Evolutionary conservation across 306 rosid genomes (phyloP).

Genomic region (Crataegus laevigata): DNA sequence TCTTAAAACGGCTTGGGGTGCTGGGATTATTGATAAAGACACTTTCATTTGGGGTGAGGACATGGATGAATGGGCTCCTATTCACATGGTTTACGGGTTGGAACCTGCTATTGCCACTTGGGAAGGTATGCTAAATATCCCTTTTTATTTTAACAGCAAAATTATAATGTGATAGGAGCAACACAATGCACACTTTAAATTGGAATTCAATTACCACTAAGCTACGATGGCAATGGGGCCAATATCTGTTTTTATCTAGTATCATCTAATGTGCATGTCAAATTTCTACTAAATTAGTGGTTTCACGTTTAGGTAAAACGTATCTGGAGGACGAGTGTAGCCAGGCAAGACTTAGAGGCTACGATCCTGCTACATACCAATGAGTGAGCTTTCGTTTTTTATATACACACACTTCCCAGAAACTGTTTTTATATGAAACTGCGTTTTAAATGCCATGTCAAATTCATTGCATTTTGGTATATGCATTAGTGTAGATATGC

Average conservation of each 20-base stretch:
- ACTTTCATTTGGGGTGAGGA: conserved; percentile 99
- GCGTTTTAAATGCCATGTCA: no score
- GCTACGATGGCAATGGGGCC: neutral
- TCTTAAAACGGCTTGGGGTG: conserved; percentile 94
- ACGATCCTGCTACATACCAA: no score
- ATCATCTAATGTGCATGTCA: neutral
- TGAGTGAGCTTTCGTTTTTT: no score
- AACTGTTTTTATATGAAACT: no score
- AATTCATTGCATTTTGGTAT: no score
- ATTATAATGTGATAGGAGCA: neutral
- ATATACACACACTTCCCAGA: no score
- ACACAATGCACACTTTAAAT: no score
- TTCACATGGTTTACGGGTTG: conserved; percentile 93
- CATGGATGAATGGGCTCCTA: conserved; percentile 95
- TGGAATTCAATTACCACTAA: neutral
- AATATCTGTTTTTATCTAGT: neutral
- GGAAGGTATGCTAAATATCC: conserved; percentile 61
- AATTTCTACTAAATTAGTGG: no score
- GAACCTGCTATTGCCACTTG: conserved; percentile 93
- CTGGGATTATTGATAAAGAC: conserved; percentile 82
- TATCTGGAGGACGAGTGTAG: no score
- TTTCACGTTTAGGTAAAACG: no score
- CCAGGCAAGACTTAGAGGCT: no score
- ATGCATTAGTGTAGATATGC: no score
- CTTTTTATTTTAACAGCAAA: neutral